Conservation (phyloP, 352 stramenopile species). For the Phytophthora ohioensis region DNA sequence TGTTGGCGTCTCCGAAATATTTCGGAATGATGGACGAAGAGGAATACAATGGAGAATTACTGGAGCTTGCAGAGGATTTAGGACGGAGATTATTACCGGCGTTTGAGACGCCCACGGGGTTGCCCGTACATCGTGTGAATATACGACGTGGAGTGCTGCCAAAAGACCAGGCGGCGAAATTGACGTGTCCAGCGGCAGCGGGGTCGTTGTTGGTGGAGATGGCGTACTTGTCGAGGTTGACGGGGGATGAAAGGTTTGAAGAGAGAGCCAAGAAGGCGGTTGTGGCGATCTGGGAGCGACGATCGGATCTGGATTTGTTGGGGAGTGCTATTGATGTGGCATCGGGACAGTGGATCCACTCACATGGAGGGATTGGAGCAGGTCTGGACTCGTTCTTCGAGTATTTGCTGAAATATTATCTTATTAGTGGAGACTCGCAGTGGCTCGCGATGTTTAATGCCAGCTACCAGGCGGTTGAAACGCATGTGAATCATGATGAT, state of each 20-base stretch:
- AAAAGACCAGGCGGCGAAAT: slow-evolving; percentile 39
- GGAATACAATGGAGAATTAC: slow-evolving; percentile 94
- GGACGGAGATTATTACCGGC: slow-evolving; percentile 95
- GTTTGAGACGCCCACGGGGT: slow-evolving; percentile 96
- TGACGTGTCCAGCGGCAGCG: slow-evolving; percentile 96
- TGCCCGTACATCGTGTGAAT: slow-evolving; percentile 98
- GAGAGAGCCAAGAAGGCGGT: slow-evolving; percentile 67
- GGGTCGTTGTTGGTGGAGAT: slow-evolving; percentile 98
- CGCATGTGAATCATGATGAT: slow-evolving; percentile 76
- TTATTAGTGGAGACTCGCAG: slow-evolving; percentile 94
- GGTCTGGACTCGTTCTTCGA: slow-evolving; percentile 99
- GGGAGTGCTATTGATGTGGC: slow-evolving; percentile 96
- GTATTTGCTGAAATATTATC: slow-evolving; percentile 97
- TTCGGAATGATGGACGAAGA: slow-evolving; percentile 59
- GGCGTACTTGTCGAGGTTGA: slow-evolving; percentile 92
- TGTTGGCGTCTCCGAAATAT: slow-evolving; percentile 74
- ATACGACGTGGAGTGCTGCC: slow-evolving; percentile 65
- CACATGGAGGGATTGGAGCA: slow-evolving; percentile 88
- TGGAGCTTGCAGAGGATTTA: slow-evolving; percentile 95
- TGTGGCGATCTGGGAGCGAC: slow-evolving; percentile 78
- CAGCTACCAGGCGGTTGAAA: slow-evolving; percentile 83
- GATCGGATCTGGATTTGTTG: slow-evolving; percentile 90
- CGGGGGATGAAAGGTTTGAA: slow-evolving; percentile 68
- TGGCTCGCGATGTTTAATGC: slow-evolving; percentile 94
- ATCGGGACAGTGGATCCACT: slow-evolving; percentile 85